A percentile compares a stretch with the other conserved stretches of the same genome.
Evolutionary conservation across 1,139 yeast genomes (phyloP).

Genomic region (Saccharomyces pastorianus): DNA sequence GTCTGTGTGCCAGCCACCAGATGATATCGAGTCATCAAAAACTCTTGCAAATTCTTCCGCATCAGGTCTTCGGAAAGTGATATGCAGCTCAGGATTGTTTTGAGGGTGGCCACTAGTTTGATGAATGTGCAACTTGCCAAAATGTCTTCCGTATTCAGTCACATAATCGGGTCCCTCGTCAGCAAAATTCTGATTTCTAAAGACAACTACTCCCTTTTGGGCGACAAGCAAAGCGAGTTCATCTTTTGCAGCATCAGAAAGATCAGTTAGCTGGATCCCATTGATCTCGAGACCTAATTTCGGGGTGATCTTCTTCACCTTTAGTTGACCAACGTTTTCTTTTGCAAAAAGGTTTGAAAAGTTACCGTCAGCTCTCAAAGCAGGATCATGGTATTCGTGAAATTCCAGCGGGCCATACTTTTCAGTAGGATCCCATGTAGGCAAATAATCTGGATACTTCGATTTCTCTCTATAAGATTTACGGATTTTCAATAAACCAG

Average conservation of each 20-base stretch:
- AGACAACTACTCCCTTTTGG: slow-evolving; percentile 45
- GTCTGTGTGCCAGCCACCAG: slow-evolving; percentile 56
- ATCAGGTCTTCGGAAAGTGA: slow-evolving; percentile 49
- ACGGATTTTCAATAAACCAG: slow-evolving; percentile 13
- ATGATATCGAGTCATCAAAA: slow-evolving; percentile 34
- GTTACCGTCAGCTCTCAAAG: slow-evolving; percentile 24
- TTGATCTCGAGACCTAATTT: slow-evolving; percentile 46
- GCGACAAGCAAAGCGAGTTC: slow-evolving; percentile 46
- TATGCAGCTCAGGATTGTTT: slow-evolving; percentile 51
- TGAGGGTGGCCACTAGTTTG: slow-evolving; percentile 67
- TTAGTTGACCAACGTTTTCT: slow-evolving; percentile 3
- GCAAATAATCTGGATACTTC: slow-evolving; percentile 36
- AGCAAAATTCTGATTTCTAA: slow-evolving; percentile 48
- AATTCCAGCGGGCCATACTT: slow-evolving; percentile 36
- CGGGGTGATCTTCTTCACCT: slow-evolving; percentile 14
- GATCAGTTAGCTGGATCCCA: slow-evolving; percentile 44
- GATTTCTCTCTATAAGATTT: slow-evolving; percentile 27
- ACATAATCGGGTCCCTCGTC: slow-evolving; percentile 48
- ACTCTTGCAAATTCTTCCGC: slow-evolving; percentile 33
- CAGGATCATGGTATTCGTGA: slow-evolving; percentile 18
- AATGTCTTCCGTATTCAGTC: slow-evolving; percentile 50
- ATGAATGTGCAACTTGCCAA: slow-evolving; percentile 64
- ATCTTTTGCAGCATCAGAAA: slow-evolving; percentile 45
- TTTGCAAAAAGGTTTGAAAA: slow-evolving; percentile 16
- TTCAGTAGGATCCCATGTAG: slow-evolving; percentile 40